Evolutionary conservation across 2,329 filamentous ascomycete species (phyloP), one percentile per base, ranked within the genome.

Genomic region (Cladosporium sp.): DNA sequence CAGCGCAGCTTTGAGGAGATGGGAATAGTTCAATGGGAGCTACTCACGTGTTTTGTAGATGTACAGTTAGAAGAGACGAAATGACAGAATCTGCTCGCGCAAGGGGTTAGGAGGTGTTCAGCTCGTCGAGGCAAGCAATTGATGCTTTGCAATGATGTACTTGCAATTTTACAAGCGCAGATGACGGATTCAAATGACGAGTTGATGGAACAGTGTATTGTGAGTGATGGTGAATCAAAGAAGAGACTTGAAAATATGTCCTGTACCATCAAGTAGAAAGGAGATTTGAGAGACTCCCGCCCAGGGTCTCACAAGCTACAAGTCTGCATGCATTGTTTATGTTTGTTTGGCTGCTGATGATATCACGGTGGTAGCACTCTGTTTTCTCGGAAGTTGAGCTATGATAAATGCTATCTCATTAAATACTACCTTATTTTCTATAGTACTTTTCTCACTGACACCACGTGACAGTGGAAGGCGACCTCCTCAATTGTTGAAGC

Each of bases 111-210:
- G n/a, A 13, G 16, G 16, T 36, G 60, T 51, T 26, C 2, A 3
- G 16, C 25, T 4, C 3, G 16, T 21, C 14, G 28, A 46, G 28
- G 13, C 39, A 39, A 32, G 39, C 36, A n/a, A 49, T n/a, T 21
- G 26, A 46, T 46, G 26, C 14, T n/a, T 34, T 39, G 7, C n/a
- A 30, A 10, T 21, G 30, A 21, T 32, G 4, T 54, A 62, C 59
- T 14, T 53, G 54, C 59, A 62, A 43, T 56, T 56, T 30, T 56
- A 63, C 60, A 63, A 48, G 32, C 21, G 25, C 26, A 30, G 60
- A 39, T 63, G 60, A 58, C 23, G 23, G 18, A 13, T 10, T 10
- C 23, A 58, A 21, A 58, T 28, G 32, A 32, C 23, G 28, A 32
- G 14, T 32, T 23, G 60, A 63, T 56, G 60, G 25, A 25, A 46